Base-by-base conservation (phyloP, 352 stramenopile species). In the Globisporangium paddicum region DNA sequence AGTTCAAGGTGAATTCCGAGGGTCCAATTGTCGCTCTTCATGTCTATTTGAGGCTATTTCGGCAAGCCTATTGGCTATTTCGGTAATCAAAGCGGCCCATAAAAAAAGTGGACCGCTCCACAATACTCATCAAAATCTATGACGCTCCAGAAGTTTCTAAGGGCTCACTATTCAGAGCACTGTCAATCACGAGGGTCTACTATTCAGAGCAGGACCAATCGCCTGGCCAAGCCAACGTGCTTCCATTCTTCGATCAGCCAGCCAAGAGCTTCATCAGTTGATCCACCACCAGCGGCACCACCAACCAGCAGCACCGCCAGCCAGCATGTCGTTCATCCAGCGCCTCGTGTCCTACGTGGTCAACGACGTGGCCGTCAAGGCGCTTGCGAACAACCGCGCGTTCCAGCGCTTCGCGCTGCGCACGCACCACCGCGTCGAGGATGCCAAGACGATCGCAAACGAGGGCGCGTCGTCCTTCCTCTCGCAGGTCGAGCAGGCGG, bases 371-470 rank as follows among this genome's bases (percentile, higher is more conserved):
- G 84, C 84, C 18, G 82, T 94, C 23, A 94, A 94, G 78, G 68
- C 84, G 48, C 73, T 94, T 34, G 70, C 78, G 25, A 90, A 92
- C 75, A 90, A 78, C 62, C 80, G 79, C 60, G 60, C 82, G 37
- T 94, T 94, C 69, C 84, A 94, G 71, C 79, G 80, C 16, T 92
- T 94, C 67, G 84, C 84, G 30, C 68, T 94, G 51, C 90, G 90
- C 72, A 94, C 84, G 44, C 84, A 94, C 71, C 84, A 90, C 68
- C 74, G 79, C 69, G 77, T 94, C 32, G 72, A 91, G 63, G 79
- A 92, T 64, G 80, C 81, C 69, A 94, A 90, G 78, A 83, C 72
- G 30, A 69, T 91, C 52, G 82, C 77, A 6, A 73, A 71, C 38
- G 78, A 71, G 7, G 64, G 79, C 57, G 70, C 74, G 28, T 64